phyloP scores from a whole-genome alignment of 2,329 filamentous ascomycete genomes.

The Aspergillus intermedius region DNA sequence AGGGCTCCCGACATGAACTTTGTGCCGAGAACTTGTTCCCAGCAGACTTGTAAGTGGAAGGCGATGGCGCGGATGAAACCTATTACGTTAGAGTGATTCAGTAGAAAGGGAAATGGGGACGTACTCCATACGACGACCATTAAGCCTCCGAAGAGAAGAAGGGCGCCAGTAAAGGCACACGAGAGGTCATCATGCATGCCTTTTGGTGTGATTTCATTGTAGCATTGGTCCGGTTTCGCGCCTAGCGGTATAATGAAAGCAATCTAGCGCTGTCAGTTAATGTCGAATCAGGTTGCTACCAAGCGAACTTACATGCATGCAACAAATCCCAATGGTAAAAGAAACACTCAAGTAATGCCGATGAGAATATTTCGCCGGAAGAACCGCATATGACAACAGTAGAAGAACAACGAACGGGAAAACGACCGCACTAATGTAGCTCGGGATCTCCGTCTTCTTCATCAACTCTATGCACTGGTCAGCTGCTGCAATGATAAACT shows the following conservation, averaged over 20 bases:
- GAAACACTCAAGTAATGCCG: slow-evolving; percentile 91
- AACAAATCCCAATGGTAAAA: slow-evolving; percentile 64
- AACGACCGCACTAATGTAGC: slow-evolving; percentile 74
- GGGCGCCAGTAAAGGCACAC: slow-evolving; percentile 81
- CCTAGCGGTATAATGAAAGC: slow-evolving; percentile 86
- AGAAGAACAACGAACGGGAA: slow-evolving; percentile 68
- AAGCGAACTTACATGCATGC: slow-evolving; percentile 64
- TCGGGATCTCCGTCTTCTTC: slow-evolving; percentile 59
- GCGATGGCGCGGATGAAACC: slow-evolving; percentile 83
- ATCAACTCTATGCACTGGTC: slow-evolving; percentile 38
- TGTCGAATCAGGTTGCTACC: background rate
- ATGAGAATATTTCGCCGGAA: slow-evolving; percentile 83
- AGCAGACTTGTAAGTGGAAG: slow-evolving; percentile 95
- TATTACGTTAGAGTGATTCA: slow-evolving; percentile 7
- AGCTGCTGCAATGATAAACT: background rate
- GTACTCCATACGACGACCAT: slow-evolving; percentile 73
- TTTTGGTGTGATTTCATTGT: slow-evolving; percentile 84
- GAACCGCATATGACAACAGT: slow-evolving; percentile 67
- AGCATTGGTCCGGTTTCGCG: slow-evolving; percentile 72
- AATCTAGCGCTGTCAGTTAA: slow-evolving; percentile 48
- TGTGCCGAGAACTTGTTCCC: slow-evolving; percentile 83
- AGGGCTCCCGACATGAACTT: slow-evolving; percentile 86
- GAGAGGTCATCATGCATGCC: slow-evolving; percentile 77
- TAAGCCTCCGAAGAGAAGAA: slow-evolving; percentile 81
- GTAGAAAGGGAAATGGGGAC: slow-evolving; percentile 13